These are phyloP conservation scores for Colletotrichum sp. DNA, from an alignment of 2,329 filamentous ascomycete species.

Conservation along the genomic window DNA sequence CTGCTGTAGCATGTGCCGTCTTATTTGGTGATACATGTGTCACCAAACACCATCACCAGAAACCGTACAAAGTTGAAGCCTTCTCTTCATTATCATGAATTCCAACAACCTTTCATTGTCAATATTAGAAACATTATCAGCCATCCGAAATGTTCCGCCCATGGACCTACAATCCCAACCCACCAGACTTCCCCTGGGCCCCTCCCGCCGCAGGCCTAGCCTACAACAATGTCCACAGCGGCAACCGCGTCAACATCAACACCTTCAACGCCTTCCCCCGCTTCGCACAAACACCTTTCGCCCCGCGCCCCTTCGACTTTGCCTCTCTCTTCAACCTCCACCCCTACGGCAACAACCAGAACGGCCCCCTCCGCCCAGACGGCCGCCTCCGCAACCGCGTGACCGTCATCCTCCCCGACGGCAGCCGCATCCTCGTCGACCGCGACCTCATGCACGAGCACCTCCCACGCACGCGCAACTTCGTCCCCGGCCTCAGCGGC, in stretches of 20 bases:
- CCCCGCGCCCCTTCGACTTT: not conserved
- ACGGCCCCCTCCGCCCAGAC: not conserved
- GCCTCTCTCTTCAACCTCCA: not conserved
- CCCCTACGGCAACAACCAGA: not conserved
- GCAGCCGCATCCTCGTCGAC: not conserved
- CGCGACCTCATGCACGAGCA: slow-evolving; percentile 8
- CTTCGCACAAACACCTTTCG: not conserved
- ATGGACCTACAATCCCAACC: not conserved
- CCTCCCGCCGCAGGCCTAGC: not conserved
- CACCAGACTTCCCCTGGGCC: not conserved
- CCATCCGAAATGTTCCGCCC: not conserved
- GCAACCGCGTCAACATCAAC: slow-evolving; percentile 11
- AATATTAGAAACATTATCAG: fast-evolving
- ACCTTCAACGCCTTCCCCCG: not conserved
- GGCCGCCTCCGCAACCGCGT: slow-evolving; percentile 7
- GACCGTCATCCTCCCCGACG: slow-evolving; percentile 13
- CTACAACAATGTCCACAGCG: not conserved
- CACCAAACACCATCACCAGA: not conserved
- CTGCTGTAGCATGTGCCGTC: not conserved
- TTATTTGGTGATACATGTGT: not conserved
- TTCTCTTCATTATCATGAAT: fast-evolving
- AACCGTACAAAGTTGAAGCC: not conserved
- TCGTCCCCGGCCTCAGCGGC: not conserved
- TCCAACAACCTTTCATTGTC: not conserved
- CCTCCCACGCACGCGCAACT: slow-evolving; percentile 16